phyloP scores from a whole-genome alignment of 2,329 filamentous ascomycete genomes.

The Pseudogymnoascus sp. region DNA sequence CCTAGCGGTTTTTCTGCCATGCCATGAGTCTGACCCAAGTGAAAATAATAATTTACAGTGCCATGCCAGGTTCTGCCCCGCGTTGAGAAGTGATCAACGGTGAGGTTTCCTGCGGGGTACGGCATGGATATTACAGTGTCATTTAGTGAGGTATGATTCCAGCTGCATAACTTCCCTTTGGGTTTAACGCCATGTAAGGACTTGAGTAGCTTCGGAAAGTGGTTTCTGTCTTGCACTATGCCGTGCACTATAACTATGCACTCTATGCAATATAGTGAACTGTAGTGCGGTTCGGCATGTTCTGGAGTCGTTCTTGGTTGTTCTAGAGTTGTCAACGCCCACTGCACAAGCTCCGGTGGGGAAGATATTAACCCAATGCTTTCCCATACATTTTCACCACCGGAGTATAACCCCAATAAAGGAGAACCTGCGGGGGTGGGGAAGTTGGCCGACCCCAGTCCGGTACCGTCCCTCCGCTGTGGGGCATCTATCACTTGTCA shows the following conservation, averaged over 20 bases:
- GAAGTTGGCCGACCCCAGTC: constrained; percentile 3
- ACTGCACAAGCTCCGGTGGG: neutral
- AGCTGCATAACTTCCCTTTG: neutral
- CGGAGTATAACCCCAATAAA: neutral
- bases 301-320: neutral
- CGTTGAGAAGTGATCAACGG: constrained; percentile 2
- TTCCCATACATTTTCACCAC: neutral
- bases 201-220: neutral
- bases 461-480: neutral
- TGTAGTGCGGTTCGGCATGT: neutral
- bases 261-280: neutral
- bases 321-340: neutral
- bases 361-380: neutral
- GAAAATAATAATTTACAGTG: neutral
- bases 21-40: neutral
- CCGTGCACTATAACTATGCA: neutral
- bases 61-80: neutral
- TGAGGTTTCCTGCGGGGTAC: constrained; percentile 1
- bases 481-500: neutral
- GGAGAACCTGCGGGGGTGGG: constrained; percentile 5
- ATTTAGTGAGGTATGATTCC: constrained; percentile 5
- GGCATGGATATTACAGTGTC: constrained; percentile 5
- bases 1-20: neutral
- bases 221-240: neutral
- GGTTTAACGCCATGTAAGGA: neutral